Base-by-base conservation (phyloP, 495 filamentous ascomycete species). In the Trichoderma orchidacearum region DNA sequence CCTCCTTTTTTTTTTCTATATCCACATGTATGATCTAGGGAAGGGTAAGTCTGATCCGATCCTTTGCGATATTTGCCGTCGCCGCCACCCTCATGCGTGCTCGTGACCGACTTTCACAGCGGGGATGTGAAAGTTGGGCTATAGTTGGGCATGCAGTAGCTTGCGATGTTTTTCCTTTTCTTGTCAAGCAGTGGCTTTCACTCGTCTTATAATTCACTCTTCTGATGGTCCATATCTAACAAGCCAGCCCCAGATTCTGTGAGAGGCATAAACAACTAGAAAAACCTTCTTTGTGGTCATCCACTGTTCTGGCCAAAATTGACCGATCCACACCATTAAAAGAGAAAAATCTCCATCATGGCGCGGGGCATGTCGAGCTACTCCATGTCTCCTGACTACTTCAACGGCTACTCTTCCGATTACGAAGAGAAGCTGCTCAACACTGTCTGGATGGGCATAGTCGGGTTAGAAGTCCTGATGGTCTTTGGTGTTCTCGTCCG, bases 361-460 rank as follows among this genome's bases (percentile, higher is more conserved):
- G 41, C 41, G 21, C 21, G 41, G 41, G 21, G 41, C 41, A 48
- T 48, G 18, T 48, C 41, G 8, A 27, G 41, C 41, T 48, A 48
- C 41, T 48, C 41, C 41, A 48, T 48, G 41, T 25, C 21, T 48
- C 15, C 41, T 7, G 21, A 8, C 34, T 36, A 36, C 18, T 48
- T 48, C 41, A 48, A 55, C 32, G 53, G 53, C 53, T 55, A 55
- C 34, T 17, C 53, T 23, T 55, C 62, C 21, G 66, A 57, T 34
- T 66, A 71, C 53, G 66, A 75, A 31, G 64, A 70, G 53, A 61
- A 70, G 48, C 50, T 73, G 1, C 58, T 76, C n/a, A 73, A 76
- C 62, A 63, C 63, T 32, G 62, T 76, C 53, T 76, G 74, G 74
- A 68, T 76, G 54, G 64, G 69, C 13, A 62, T 76, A 30, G 53